Evolutionary conservation across 2,329 filamentous ascomycete species (phyloP), one percentile per base, ranked within the genome.

Genomic region (Onygenales sp.): DNA sequence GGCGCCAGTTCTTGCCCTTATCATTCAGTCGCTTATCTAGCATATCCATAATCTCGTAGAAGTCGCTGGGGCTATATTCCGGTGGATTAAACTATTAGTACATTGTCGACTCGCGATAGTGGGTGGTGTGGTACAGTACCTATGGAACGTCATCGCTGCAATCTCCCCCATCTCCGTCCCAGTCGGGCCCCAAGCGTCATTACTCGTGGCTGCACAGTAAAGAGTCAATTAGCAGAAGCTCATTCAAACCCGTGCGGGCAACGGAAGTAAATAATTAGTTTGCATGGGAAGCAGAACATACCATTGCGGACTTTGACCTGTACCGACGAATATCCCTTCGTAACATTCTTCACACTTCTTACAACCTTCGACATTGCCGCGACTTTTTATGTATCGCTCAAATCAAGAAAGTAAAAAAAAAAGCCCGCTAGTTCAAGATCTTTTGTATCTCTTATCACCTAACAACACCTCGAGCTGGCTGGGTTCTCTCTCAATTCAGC

Each of bases 31-130:
- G 86, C 78, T 97, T 97, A 74, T 98, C 93, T 61, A 98, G 79
- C 89, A 98, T 98, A 71, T 98, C 93, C 86, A 98, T 95, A 65
- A 98, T 96, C 70, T 98, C 92, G 76, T 95, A 95, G 75, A 98
- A 98, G 70, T 97, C 93, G 72, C 87, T 92, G 38, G 90, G 91
- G 67, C 92, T 95, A 63, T 55, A 39, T 10, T 38, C 21, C 14
- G 31, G 14, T 35, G 27, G 27, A 49, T 17, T 14, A 35, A 10
- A 52, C 43, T 36, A 35, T 38, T 36, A 21, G n/a, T n/a, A 7
- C 32, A 41, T n/a, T 11, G 27, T 27, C 2, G 5, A 50, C 8
- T 13, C n/a, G 17, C 2, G 21, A 13, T 17, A 6, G 11, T 14
- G 8, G 1, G 43, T 39, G 21, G 43, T 32, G 43, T 46, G 54